These are phyloP conservation scores for Lecanosticta acicola DNA, from an alignment of 2,329 filamentous ascomycete genomes.

Conservation along the genomic window DNA sequence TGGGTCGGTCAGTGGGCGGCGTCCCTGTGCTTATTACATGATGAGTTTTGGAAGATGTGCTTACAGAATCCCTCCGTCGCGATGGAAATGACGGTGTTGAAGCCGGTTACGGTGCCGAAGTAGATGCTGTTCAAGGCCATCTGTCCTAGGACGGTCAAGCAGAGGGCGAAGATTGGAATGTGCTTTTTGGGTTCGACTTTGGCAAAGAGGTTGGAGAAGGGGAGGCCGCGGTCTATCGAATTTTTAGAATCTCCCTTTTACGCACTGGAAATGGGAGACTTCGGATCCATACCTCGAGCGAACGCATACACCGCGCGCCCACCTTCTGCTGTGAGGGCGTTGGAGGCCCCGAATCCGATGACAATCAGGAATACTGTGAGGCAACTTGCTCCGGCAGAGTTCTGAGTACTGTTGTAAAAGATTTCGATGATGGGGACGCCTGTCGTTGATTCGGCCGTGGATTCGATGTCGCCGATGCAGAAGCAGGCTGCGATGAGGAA, in stretches of 20 bases:
- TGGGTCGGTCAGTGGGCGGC: not conserved
- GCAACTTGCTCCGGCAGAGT: conserved; percentile 41
- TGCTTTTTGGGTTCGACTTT: conserved; percentile 43
- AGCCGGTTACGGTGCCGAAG: conserved; percentile 31
- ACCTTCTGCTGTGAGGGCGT: conserved; percentile 45
- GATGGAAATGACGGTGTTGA: conserved; percentile 52
- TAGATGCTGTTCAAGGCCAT: conserved; percentile 46
- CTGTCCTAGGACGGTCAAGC: conserved; percentile 46
- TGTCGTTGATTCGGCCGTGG: conserved; percentile 42
- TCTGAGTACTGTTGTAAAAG: conserved; percentile 46
- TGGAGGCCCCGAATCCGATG: conserved; percentile 44
- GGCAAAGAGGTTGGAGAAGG: conserved; percentile 45
- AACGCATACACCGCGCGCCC: conserved; percentile 45
- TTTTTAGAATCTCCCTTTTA: too few relatives aligned
- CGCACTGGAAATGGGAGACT: too few relatives aligned
- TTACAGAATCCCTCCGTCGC: conserved; percentile 51
- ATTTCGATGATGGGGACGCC: conserved; percentile 51
- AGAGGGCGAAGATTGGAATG: conserved; percentile 47
- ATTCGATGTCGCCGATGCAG: conserved; percentile 47
- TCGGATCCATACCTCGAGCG: conserved; percentile 39
- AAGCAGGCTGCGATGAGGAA: conserved; percentile 48
- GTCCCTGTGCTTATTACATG: not conserved
- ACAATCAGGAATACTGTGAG: conserved; percentile 45
- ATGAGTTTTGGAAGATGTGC: not conserved
- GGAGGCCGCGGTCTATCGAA: conserved; percentile 50